Evolutionary conservation across 169 alveolate genomes (phyloP).

Genomic region (Eimeria sp.): DNA sequence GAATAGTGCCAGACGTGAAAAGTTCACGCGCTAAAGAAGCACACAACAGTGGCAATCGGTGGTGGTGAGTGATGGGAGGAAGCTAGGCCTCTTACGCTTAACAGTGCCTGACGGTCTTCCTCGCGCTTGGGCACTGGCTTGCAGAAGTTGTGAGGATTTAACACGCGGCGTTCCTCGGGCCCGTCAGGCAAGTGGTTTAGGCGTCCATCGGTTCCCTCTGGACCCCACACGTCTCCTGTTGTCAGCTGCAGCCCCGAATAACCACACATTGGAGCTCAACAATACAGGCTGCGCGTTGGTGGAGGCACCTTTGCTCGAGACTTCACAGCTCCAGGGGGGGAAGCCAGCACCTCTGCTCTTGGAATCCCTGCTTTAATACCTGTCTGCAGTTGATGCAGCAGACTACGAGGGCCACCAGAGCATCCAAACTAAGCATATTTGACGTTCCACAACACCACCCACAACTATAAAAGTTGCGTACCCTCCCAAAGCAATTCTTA

Average conservation of each 20-base stretch:
- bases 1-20: neutral
- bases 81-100: constrained; percentile 62
- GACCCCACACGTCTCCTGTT: constrained; percentile 66
- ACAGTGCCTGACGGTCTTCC: constrained; percentile 82
- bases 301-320: neutral
- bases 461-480: neutral
- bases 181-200: neutral
- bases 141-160: constrained; percentile 85
- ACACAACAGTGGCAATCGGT: too few relatives aligned
- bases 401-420: neutral
- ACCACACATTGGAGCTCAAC: neutral
- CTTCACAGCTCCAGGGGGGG: neutral
- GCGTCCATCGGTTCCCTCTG: neutral
- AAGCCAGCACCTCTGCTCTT: neutral
- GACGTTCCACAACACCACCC: neutral
- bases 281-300: neutral
- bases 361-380: neutral
- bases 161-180: constrained; percentile 5
- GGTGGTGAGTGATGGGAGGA: neutral
- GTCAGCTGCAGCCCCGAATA: constrained; percentile 71
- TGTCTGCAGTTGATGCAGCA: neutral
- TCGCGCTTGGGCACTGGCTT: constrained; percentile 84
- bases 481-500: neutral
- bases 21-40: neutral
- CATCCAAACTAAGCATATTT: neutral